Base-by-base conservation (phyloP, 176 grass and related monocot genomes). In the Miscanthus lutarioriparius region DNA sequence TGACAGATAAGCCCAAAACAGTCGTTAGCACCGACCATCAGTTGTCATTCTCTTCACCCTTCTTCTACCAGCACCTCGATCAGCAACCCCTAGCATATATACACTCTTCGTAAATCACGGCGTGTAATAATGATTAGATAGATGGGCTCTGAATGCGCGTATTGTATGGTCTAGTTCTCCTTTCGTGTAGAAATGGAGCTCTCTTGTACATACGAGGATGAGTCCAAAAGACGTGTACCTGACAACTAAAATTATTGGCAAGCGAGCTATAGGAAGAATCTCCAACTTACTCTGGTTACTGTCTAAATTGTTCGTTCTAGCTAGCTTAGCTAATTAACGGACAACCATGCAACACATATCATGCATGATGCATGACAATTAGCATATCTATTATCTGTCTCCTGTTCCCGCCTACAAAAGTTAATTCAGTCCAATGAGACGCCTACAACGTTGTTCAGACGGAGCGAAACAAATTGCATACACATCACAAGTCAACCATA, bases 261-360 rank as follows among this genome's bases (percentile, higher is more conserved):
- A 12, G 0, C 19, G 20, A n/a, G 54, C 54, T 58, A 22, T 54
- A 3, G 7, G 7, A 58, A 58, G 67, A 26, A 47, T 75, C 47
- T 70, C 81, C 81, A 68, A 68, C 66, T 22, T 68, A 68, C 66
- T 68, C 30, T 22, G 5, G 65, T 6, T 68, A 38, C 32, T 33
- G 32, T 3, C 32, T 33, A 33, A 33, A 33, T 33, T 33, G 32
- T 33, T 33, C 32, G 22, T 56, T 72, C 22, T 43, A 40, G 22
- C 22, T 43, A 40, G 22, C 4, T 49, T 49, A 41, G 20, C 19
- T 48, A 48, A 41, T 41, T 41, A 53, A 54, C 19, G 51, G 51
- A 54, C 15, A 54, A 54, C 19, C 19, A 54, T 33, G 32, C 32
- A 33, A 33, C 32, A 3, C 32, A 33, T 33, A 33, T 33, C 32